Percentiles rank a stretch among this genome's conserved stretches.
These are phyloP conservation scores for Citrus unshiu DNA, from an alignment of 345 rosid species.

Conservation along the genomic window DNA sequence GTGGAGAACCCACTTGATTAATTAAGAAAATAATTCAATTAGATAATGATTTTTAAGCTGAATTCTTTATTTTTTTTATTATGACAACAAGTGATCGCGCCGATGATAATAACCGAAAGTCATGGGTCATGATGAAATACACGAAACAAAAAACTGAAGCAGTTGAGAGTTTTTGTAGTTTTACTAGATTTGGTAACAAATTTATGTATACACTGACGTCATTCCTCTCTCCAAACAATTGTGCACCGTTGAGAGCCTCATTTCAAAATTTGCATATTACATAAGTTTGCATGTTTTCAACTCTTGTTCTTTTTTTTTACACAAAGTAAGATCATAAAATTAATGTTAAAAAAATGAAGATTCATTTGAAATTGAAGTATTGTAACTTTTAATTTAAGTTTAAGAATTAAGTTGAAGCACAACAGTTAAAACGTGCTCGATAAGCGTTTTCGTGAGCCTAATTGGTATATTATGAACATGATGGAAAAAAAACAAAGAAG, in stretches of 20 bases:
- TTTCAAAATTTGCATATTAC: not conserved
- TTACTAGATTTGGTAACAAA: conserved; percentile 13
- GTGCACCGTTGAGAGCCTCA: not conserved
- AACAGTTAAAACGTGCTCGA: too few relatives aligned
- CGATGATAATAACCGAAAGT: conserved; percentile 1
- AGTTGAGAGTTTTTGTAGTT: conserved; percentile 6
- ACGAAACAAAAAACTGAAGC: conserved; percentile 9
- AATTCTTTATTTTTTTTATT: not conserved
- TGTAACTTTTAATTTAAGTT: too few relatives aligned
- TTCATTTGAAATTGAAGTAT: too few relatives aligned
- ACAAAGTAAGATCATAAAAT: not conserved
- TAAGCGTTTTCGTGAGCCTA: not conserved
- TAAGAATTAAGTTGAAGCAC: too few relatives aligned
- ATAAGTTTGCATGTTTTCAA: not conserved
- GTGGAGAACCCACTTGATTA: conserved; percentile 11
- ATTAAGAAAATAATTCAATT: not conserved
- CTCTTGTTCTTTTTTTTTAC: not conserved
- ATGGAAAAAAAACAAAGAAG: too few relatives aligned
- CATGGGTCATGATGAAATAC: not conserved
- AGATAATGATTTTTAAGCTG: not conserved
- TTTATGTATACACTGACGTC: conserved; percentile 12
- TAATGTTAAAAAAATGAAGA: not conserved
- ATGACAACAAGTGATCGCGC: not conserved
- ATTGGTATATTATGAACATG: not conserved
- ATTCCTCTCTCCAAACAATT: not conserved